Evolutionary conservation across 257 asterid genomes (phyloP).

Genomic region (Jaltomata sinuosa): DNA sequence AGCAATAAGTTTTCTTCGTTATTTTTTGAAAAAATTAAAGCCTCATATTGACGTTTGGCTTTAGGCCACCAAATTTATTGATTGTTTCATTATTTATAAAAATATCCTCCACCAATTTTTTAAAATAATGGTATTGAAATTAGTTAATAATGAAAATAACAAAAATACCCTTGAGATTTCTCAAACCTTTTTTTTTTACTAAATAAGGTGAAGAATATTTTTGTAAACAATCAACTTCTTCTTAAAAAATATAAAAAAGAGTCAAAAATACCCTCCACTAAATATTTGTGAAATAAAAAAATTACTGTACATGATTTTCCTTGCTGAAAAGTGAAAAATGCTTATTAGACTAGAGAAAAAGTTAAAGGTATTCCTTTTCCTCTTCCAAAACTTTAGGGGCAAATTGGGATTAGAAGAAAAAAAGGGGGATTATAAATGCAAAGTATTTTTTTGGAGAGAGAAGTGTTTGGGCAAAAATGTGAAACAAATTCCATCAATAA

Average conservation of each 20-base stretch:
- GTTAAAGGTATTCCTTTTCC: neutral
- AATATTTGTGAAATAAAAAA: too few relatives aligned
- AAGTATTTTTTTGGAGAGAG: neutral
- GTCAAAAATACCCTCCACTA: neutral
- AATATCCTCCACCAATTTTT: too few relatives aligned
- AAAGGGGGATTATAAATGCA: neutral
- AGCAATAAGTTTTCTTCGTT: too few relatives aligned
- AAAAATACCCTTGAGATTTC: too few relatives aligned
- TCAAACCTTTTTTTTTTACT: too few relatives aligned
- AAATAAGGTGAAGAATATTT: too few relatives aligned
- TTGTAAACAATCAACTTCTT: neutral
- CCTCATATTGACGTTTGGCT: neutral
- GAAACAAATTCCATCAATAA: neutral
- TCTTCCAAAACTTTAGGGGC: neutral
- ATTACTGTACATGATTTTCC: too few relatives aligned
- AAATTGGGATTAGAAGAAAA: neutral
- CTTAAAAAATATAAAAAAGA: neutral
- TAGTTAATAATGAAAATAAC: too few relatives aligned
- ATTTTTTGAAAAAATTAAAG: too few relatives aligned
- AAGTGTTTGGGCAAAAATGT: neutral
- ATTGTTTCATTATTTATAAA: too few relatives aligned
- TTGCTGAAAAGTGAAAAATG: neutral
- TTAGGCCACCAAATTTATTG: too few relatives aligned
- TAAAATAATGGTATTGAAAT: too few relatives aligned
- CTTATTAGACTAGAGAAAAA: neutral